These are phyloP conservation scores for Lentithecium fluviatile DNA, from an alignment of 495 filamentous ascomycete genomes.

Conservation along the genomic window DNA sequence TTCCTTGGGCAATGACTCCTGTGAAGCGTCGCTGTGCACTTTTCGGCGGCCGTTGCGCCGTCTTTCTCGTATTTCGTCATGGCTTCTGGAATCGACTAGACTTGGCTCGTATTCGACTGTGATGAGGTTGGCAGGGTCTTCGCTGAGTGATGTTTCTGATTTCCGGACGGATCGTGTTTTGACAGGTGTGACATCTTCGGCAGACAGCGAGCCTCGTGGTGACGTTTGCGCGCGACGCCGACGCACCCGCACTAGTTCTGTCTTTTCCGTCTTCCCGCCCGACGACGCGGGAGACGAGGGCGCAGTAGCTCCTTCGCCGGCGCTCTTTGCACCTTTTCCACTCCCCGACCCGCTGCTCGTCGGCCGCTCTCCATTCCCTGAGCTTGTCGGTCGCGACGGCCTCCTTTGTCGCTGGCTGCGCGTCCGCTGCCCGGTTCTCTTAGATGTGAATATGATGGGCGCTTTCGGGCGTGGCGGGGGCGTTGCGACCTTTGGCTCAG, in stretches of 20 bases:
- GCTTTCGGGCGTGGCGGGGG: conserved; percentile 17
- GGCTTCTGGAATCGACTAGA: neutral
- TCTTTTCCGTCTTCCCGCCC: conserved; percentile 23
- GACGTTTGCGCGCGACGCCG: conserved; percentile 14
- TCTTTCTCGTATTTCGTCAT: conserved; percentile 14
- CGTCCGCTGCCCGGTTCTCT: conserved; percentile 12
- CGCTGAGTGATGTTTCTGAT: conserved; percentile 12
- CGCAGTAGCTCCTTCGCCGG: conserved; percentile 6
- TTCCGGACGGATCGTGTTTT: conserved; percentile 8
- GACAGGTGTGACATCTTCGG: conserved; percentile 18
- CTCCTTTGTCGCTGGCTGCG: conserved; percentile 17
- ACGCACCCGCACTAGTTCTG: conserved; percentile 8
- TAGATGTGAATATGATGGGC: conserved; percentile 9
- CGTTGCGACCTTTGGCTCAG: conserved; percentile 20
- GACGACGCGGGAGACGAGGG: conserved; percentile 10
- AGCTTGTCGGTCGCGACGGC: conserved; percentile 24
- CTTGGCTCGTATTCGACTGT: conserved; percentile 11
- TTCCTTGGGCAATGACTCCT: conserved; percentile 7
- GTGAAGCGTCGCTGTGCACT: conserved; percentile 12
- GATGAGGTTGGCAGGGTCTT: conserved; percentile 2
- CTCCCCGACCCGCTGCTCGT: conserved; percentile 32
- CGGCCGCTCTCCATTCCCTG: conserved; percentile 28
- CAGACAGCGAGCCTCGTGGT: conserved; percentile 21
- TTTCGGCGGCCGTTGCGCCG: conserved; percentile 20
- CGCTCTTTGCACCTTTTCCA: conserved; percentile 11